Conservation (phyloP, 116 monocot species). For the Iris pallida region DNA sequence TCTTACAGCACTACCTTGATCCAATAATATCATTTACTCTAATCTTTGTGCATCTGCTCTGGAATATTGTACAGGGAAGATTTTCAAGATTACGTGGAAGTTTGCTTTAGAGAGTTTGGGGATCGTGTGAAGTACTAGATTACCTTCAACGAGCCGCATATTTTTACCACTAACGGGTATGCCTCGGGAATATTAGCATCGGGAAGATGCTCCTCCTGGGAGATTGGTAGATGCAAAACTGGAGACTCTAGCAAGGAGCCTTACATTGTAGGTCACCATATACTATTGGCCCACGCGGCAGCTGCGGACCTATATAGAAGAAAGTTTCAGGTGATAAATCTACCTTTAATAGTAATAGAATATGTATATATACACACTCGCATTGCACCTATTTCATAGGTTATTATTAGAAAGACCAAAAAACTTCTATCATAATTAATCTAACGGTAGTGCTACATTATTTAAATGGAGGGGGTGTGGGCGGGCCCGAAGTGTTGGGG, state of each 20-base stretch:
- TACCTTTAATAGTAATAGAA: not conserved
- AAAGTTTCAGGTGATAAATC: slow-evolving; percentile 17
- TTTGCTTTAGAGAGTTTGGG: slow-evolving; percentile 40
- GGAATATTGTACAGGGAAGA: slow-evolving; percentile 25
- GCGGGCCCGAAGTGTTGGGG: slow-evolving; percentile 26
- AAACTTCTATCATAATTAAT: too few species aligned
- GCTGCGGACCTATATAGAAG: slow-evolving; percentile 17
- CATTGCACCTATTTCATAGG: too few species aligned
- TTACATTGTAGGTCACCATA: slow-evolving; percentile 11
- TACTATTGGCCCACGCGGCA: slow-evolving; percentile 20
- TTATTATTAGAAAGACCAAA: too few species aligned
- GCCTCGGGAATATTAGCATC: slow-evolving; percentile 13
- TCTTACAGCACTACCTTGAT: too few species aligned
- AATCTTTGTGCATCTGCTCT: too few species aligned
- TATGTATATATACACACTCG: not conserved
- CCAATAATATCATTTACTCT: too few species aligned
- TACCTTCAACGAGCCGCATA: slow-evolving; percentile 47
- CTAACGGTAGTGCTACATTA: too few species aligned
- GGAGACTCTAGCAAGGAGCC: slow-evolving; percentile 32
- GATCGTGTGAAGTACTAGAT: slow-evolving; percentile 51
- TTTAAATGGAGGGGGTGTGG: not conserved
- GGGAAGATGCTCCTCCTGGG: slow-evolving; percentile 18
- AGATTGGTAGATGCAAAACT: not conserved
- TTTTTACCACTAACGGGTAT: slow-evolving; percentile 11
- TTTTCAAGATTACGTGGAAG: slow-evolving; percentile 15